Conservation (phyloP, 129 eudicot genomes). For the Chrysanthemum lavandulifolium region DNA sequence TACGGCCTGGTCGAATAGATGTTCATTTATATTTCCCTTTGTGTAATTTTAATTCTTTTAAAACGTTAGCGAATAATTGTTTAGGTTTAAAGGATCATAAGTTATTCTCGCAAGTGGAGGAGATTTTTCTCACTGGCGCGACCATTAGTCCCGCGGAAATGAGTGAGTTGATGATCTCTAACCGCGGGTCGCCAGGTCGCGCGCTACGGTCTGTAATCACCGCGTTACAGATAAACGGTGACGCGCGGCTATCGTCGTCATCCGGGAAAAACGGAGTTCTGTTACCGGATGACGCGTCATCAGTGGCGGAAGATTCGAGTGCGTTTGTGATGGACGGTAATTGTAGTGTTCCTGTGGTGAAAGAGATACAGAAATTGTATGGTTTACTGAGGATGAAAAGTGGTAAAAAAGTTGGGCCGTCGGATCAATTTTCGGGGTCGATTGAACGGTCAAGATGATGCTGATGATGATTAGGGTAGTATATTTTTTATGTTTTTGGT, state of each 20-base stretch:
- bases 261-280: conserved; percentile 20
- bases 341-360: conserved; percentile 55
- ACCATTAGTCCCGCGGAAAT: conserved; percentile 83
- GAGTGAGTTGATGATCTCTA: conserved; percentile 77
- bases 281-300: conserved; percentile 33
- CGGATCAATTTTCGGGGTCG: conserved; percentile 45
- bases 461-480: conserved; percentile 25
- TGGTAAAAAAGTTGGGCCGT: conserved; percentile 49
- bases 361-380: conserved; percentile 52
- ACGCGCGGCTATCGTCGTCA: conserved; percentile 16
- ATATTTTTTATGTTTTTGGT: background rate
- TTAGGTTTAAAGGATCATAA: conserved; percentile 83
- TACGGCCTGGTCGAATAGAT: conserved; percentile 84
- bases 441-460: conserved; percentile 42
- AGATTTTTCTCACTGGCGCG: conserved; percentile 63
- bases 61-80: conserved; percentile 57
- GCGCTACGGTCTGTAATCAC: conserved; percentile 77
- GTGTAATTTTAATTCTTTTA: conserved; percentile 69
- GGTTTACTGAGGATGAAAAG: conserved; percentile 39
- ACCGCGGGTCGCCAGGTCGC: conserved; percentile 85
- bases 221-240: conserved; percentile 59
- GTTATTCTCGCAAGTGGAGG: conserved; percentile 73
- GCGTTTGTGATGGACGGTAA: conserved; percentile 46
- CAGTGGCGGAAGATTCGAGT: conserved; percentile 29
- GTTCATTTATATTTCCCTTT: conserved; percentile 73